phyloP scores from a whole-genome alignment of 768 basidiomycete species.

The Rhizopogon vulgaris region DNA sequence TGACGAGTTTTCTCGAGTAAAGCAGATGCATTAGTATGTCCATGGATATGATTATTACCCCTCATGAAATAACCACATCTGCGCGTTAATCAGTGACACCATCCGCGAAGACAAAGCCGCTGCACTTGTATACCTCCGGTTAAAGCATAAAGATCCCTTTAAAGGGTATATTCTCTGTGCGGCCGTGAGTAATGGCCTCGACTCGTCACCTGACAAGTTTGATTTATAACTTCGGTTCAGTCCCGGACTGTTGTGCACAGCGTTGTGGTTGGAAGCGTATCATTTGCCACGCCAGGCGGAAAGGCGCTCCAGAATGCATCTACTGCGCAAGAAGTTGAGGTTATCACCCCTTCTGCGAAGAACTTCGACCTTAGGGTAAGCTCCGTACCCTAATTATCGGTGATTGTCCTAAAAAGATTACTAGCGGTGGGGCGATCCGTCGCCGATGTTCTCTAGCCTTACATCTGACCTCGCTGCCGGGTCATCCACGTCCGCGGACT shows the following conservation, averaged over 20 bases:
- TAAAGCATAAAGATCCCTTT: constrained; percentile 74
- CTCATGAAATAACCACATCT: not conserved
- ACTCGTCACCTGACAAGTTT: not conserved
- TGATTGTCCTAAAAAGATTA: constrained; percentile 2
- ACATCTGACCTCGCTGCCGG: constrained; percentile 19
- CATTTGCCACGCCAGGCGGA: constrained; percentile 67
- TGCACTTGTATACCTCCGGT: constrained; percentile 68
- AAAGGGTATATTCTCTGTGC: constrained; percentile 72
- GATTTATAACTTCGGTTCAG: constrained; percentile 16
- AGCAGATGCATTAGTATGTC: constrained; percentile 62
- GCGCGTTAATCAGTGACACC: constrained; percentile 47
- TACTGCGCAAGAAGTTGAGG: constrained; percentile 75
- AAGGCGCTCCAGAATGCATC: constrained; percentile 78
- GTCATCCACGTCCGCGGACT: not conserved
- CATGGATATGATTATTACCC: not conserved
- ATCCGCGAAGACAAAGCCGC: constrained; percentile 78
- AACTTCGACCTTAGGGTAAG: constrained; percentile 51
- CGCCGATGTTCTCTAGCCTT: constrained; percentile 52
- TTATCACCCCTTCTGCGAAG: constrained; percentile 55
- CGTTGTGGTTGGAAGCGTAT: constrained; percentile 71
- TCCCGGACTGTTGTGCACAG: constrained; percentile 69
- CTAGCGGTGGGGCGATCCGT: constrained; percentile 67
- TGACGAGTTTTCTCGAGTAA: constrained; percentile 65
- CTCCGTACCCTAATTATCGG: constrained; percentile 3
- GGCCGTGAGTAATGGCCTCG: constrained; percentile 43